Evolutionary conservation across 805 yeast species (phyloP).

Genomic region (Starmerella stigmatis): DNA sequence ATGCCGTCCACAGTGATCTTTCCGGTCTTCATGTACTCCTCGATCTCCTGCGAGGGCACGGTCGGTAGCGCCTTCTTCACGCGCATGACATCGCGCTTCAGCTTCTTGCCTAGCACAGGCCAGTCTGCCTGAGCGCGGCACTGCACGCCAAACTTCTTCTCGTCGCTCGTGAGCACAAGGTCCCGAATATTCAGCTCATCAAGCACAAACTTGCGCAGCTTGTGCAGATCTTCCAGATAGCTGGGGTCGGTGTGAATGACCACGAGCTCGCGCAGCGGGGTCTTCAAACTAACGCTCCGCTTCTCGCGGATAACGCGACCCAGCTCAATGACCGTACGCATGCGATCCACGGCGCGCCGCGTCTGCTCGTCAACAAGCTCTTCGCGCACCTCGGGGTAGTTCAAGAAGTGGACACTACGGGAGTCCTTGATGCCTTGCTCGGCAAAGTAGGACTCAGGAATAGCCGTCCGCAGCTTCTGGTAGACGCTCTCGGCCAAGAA

Average conservation of each 20-base stretch:
- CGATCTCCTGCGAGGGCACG: constrained; percentile 73
- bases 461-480: constrained; percentile 50
- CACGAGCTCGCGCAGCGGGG: constrained; percentile 81
- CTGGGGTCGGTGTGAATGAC: constrained; percentile 68
- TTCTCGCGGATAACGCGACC: constrained; percentile 96
- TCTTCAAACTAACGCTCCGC: constrained; percentile 84
- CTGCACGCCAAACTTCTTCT: constrained; percentile 80
- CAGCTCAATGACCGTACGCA: constrained; percentile 93
- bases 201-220: constrained; percentile 63
- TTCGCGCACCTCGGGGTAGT: constrained; percentile 75
- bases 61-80: constrained; percentile 89
- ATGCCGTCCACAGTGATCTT: constrained; percentile 81
- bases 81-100: constrained; percentile 84
- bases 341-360: constrained; percentile 81
- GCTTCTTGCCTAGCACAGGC: constrained; percentile 96
- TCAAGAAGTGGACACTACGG: constrained; percentile 86
- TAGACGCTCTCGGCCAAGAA: constrained; percentile 86
- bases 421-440: constrained; percentile 35
- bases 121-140: constrained; percentile 96
- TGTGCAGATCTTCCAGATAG: constrained; percentile 67
- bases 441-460: constrained; percentile 33
- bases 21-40: constrained; percentile 59
- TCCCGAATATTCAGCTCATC: constrained; percentile 93
- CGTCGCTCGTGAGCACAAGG: constrained; percentile 78
- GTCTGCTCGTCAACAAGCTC: constrained; percentile 73